These are phyloP conservation scores for Trichoderma pleuroti DNA, from an alignment of 2,329 filamentous ascomycete genomes.

Conservation along the genomic window DNA sequence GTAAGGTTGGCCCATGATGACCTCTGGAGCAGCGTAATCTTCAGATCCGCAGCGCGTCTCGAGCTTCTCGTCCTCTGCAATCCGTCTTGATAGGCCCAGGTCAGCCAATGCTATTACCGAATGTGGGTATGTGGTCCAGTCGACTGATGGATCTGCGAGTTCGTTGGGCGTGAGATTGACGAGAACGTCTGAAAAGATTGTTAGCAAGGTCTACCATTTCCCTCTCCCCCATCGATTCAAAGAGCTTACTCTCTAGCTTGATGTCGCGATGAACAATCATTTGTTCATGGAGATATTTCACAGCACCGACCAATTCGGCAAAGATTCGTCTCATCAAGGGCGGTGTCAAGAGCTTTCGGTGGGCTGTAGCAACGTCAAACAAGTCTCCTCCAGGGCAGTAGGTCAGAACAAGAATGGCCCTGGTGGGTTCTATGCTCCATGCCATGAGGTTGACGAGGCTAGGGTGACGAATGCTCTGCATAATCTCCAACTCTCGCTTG, in stretches of 20 bases:
- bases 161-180: slow-evolving; percentile 74
- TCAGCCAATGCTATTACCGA: slow-evolving; percentile 88
- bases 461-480: slow-evolving; percentile 83
- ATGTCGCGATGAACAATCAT: slow-evolving; percentile 95
- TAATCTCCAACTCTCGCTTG: slow-evolving; percentile 91
- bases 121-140: slow-evolving; percentile 74
- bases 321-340: slow-evolving; percentile 79
- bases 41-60: slow-evolving; percentile 92
- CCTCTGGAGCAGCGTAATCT: slow-evolving; percentile 94
- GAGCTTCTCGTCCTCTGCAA: slow-evolving; percentile 82
- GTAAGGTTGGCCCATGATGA: slow-evolving; percentile 92
- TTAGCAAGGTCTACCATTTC: background rate
- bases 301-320: slow-evolving; percentile 79
- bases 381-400: slow-evolving; percentile 94
- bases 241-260: slow-evolving; percentile 80
- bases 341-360: slow-evolving; percentile 64
- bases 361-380: slow-evolving; percentile 82
- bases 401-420: slow-evolving; percentile 80
- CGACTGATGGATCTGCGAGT: slow-evolving; percentile 57
- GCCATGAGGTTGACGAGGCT: slow-evolving; percentile 88
- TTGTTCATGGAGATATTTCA: slow-evolving; percentile 78
- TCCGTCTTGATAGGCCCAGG: slow-evolving; percentile 80
- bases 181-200: slow-evolving; percentile 70
- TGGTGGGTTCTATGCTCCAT: slow-evolving; percentile 78
- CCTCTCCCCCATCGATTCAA: background rate